Evolutionary conservation across 306 rosid genomes (phyloP).

Genomic region (Vigna nakashimae): DNA sequence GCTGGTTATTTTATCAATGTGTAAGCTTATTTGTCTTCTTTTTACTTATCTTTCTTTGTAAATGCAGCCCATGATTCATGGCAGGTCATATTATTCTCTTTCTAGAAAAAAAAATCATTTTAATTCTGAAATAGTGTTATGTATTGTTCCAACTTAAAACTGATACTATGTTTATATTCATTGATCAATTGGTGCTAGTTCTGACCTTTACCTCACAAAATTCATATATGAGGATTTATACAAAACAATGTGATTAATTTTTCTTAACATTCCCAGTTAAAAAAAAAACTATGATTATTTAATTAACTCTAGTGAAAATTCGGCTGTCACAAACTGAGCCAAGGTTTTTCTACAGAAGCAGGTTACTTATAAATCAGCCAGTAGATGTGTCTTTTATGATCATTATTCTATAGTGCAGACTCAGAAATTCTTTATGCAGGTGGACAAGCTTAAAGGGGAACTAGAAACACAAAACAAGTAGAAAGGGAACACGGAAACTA

Average conservation of each 20-base stretch:
- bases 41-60: conserved; percentile 53
- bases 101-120: neutral
- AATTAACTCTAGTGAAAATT: neutral
- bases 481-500: conserved; percentile 69
- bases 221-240: neutral
- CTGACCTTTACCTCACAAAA: no score
- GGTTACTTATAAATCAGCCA: conserved; percentile 56
- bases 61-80: conserved; percentile 97
- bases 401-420: conserved; percentile 22
- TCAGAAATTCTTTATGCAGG: conserved; percentile 56
- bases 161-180: no score
- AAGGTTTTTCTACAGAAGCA: conserved; percentile 48
- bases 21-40: conserved; percentile 53
- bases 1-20: conserved; percentile 86
- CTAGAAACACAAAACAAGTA: conserved; percentile 61
- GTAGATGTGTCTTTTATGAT: conserved; percentile 16
- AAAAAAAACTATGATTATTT: neutral
- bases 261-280: neutral
- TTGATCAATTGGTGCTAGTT: no score
- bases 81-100: conserved; percentile 73
- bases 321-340: neutral
- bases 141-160: no score
- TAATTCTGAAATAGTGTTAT: conserved; percentile 1
- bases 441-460: conserved; percentile 64
- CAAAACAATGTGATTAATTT: neutral